Base-by-base conservation (phyloP, 805 yeast genomes). In the Ogataea siamensis region DNA sequence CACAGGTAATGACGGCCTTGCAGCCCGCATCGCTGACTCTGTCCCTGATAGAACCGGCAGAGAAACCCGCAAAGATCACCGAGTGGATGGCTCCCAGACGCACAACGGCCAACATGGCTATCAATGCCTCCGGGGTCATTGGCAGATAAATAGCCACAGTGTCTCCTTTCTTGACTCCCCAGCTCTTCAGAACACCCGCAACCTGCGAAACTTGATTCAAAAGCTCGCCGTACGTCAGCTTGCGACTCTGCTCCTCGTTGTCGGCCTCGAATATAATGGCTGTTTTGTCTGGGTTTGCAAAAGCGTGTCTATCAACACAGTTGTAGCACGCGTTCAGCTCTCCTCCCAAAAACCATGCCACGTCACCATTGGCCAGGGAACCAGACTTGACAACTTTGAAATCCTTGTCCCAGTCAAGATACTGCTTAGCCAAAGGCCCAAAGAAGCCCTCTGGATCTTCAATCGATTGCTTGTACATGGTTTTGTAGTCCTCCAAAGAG, bases 51-150 rank as follows among this genome's bases (percentile, higher is more conserved):
- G 97, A 91, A 33, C 95, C 93, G 23, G 96, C 82, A 22, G 94
- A 82, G 69, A 91, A 91, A 15, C 99, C 99, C 25, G 98, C 99
- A 68, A 91, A 91, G 38, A 91, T 83, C 37, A 93, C 97, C 12
- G 97, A 85, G 66, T 91, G 99, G 37, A 91, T 71, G 22, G 99
- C 99, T 61, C 99, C 99, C 41, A 91, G 68, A 69, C 99, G 81
- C 23, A 80, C 85, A 57, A 88, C 81, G 32, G 99, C 99, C 57
- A 91, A 72, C 76, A 91, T 78, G n/a, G 99, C 84, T 40, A 93
- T 78, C 45, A 93, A 71, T 14, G 97, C 96, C 68, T 89, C 96
- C 34, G 98, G 95, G 45, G 89, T 89, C 99, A 93, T 91, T 58
- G 99, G 99, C 61, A 91, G 70, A 66, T 91, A 91, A 42, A 91